phyloP scores from a whole-genome alignment of 106 monocot species.

The Platanthera guangdongensis region DNA sequence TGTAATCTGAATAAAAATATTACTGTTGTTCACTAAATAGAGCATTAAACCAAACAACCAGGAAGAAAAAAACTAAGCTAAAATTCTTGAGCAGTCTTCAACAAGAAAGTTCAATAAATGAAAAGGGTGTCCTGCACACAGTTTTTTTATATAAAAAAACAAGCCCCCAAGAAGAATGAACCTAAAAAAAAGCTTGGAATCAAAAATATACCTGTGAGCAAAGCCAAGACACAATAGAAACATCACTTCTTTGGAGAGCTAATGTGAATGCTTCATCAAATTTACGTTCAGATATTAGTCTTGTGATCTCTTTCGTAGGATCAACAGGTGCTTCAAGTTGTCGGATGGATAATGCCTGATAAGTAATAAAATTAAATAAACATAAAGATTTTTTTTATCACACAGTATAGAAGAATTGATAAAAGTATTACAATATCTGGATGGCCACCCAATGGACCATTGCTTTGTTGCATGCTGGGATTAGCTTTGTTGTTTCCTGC shows the following conservation, averaged over 20 bases:
- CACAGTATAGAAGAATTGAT: background rate
- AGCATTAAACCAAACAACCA: background rate
- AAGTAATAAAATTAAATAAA: background rate
- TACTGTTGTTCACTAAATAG: background rate
- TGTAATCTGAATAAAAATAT: background rate
- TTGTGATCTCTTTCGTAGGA: conserved; percentile 70
- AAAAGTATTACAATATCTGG: conserved; percentile 39
- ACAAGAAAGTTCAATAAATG: background rate
- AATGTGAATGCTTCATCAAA: conserved; percentile 88
- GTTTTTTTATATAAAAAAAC: no score
- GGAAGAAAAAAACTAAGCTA: background rate
- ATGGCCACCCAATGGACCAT: conserved; percentile 41
- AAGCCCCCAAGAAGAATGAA: background rate
- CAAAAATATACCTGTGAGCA: conserved; percentile 63
- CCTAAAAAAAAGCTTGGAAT: background rate
- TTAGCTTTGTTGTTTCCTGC: conserved; percentile 46
- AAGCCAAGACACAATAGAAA: conserved; percentile 94
- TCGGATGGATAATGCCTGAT: conserved; percentile 25
- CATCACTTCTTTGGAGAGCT: conserved; percentile 92
- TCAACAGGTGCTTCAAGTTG: conserved; percentile 66
- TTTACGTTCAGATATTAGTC: conserved; percentile 72
- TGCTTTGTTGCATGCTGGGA: conserved; percentile 46
- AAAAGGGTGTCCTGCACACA: no score
- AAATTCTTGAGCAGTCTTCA: background rate
- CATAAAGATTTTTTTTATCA: background rate